These are phyloP conservation scores for Phyllosticta ampelicida DNA, from an alignment of 2,329 filamentous ascomycete species.

Conservation along the genomic window DNA sequence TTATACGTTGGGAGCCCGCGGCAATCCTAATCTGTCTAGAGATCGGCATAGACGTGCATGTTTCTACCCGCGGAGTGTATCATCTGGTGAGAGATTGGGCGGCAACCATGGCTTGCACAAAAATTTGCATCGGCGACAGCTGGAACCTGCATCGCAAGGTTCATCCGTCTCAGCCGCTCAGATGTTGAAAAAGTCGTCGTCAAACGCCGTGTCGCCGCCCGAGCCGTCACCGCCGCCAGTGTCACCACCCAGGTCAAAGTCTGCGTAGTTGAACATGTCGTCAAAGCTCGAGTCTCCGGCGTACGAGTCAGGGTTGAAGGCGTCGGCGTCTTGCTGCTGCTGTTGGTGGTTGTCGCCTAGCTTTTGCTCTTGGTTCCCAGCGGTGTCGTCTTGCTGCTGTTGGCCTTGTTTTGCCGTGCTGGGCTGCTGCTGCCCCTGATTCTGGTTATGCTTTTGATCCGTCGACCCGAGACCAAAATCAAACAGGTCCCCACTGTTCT, in stretches of 20 bases:
- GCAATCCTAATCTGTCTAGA: too few species aligned
- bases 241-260: constrained; percentile 8
- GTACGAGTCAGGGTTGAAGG: constrained; percentile 10
- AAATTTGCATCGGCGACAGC: too few species aligned
- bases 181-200: constrained; percentile 17
- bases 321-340: constrained; percentile 6
- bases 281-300: constrained; percentile 19
- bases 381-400: constrained; percentile 8
- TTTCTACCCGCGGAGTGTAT: too few species aligned
- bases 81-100: too few species aligned
- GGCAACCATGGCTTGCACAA: too few species aligned
- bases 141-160: too few species aligned
- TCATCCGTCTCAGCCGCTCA: background rate
- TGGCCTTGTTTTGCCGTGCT: background rate
- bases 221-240: constrained; percentile 11
- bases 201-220: constrained; percentile 5
- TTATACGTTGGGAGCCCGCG: too few species aligned
- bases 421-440: constrained; percentile 1
- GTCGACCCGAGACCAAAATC: background rate
- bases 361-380: constrained; percentile 7
- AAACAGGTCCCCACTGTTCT: constrained; percentile 1
- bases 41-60: too few species aligned
- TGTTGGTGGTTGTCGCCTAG: constrained; percentile 1
- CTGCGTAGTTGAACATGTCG: constrained; percentile 24
- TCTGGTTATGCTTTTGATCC: background rate